A percentile compares a stretch with the other conserved stretches of the same genome.
phyloP scores from a whole-genome alignment of 2,329 filamentous ascomycete genomes.

The Verticillium isaacii region DNA sequence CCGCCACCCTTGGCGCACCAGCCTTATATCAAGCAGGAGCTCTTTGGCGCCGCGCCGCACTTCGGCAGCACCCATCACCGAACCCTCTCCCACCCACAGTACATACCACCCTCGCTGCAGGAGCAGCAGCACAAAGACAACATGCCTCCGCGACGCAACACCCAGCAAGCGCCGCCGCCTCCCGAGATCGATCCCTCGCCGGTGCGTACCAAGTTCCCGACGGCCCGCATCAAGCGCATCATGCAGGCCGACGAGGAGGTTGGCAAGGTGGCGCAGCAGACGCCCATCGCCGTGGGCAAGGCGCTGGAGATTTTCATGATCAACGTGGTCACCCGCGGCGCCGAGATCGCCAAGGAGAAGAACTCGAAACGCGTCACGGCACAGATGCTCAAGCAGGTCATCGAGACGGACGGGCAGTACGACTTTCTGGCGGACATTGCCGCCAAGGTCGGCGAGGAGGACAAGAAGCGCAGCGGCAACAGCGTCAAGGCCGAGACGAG shows the following conservation, averaged over 20 bases:
- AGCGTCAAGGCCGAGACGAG: conserved; percentile 45
- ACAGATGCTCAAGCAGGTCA: conserved; percentile 84
- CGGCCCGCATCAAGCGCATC: conserved; percentile 95
- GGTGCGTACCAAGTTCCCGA: conserved; percentile 93
- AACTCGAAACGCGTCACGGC: conserved; percentile 88
- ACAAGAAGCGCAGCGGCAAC: conserved; percentile 41
- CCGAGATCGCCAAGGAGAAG: conserved; percentile 74
- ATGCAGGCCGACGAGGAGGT: conserved; percentile 99
- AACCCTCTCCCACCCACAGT: conserved; percentile 9
- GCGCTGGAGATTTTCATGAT: conserved; percentile 98
- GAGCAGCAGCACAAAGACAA: conserved; percentile 13
- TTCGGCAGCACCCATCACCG: conserved; percentile 12
- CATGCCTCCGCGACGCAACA: conserved; percentile 35
- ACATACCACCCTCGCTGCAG: conserved; percentile 14
- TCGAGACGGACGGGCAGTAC: conserved; percentile 84
- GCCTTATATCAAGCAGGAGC: conserved; percentile 1
- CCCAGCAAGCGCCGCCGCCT: conserved; percentile 29
- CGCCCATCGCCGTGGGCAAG: conserved; percentile 91
- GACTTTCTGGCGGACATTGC: conserved; percentile 93
- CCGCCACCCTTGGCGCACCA: conserved; percentile 7
- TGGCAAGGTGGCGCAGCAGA: conserved; percentile 96
- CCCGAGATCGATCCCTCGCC: conserved; percentile 56
- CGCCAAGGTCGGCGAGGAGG: conserved; percentile 63
- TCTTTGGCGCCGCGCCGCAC: background rate
- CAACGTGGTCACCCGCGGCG: conserved; percentile 81